phyloP scores from a whole-genome alignment of 306 rosid species.

The Vigna hirtella region DNA sequence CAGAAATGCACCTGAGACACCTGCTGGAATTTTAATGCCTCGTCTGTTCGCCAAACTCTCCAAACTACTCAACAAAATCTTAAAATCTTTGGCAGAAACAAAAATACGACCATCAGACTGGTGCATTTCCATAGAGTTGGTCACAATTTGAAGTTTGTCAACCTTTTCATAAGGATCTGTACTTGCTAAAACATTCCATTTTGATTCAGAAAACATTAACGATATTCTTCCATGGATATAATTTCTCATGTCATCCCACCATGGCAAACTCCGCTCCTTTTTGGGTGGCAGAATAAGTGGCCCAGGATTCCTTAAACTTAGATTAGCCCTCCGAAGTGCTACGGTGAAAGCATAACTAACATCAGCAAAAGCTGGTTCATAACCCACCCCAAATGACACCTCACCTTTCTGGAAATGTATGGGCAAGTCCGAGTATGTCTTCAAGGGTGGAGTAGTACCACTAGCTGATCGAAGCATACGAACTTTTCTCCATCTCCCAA shows the following conservation, averaged over 20 bases:
- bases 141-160: slow-evolving; percentile 80
- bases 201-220: slow-evolving; percentile 72
- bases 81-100: slow-evolving; percentile 81
- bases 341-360: slow-evolving; percentile 92
- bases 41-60: slow-evolving; percentile 86
- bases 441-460: slow-evolving; percentile 97
- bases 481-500: slow-evolving; percentile 98
- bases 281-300: slow-evolving; percentile 72
- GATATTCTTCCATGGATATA: slow-evolving; percentile 90
- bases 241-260: slow-evolving; percentile 99
- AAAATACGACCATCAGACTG: slow-evolving; percentile 88
- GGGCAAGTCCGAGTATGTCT: slow-evolving; percentile 83
- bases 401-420: slow-evolving; percentile 83
- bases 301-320: slow-evolving; percentile 65
- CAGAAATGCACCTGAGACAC: slow-evolving; percentile 71
- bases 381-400: slow-evolving; percentile 94
- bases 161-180: slow-evolving; percentile 97
- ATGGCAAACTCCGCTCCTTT: slow-evolving; percentile 94
- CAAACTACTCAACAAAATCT: slow-evolving; percentile 82
- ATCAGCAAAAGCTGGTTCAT: slow-evolving; percentile 93
- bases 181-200: slow-evolving; percentile 78
- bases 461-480: slow-evolving; percentile 94
- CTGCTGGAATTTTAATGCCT: slow-evolving; percentile 83
- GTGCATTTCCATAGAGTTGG: slow-evolving; percentile 77
- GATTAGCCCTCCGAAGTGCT: slow-evolving; percentile 98